Conservation (phyloP, 805 yeast species). For the Teunomyces pallodes region DNA sequence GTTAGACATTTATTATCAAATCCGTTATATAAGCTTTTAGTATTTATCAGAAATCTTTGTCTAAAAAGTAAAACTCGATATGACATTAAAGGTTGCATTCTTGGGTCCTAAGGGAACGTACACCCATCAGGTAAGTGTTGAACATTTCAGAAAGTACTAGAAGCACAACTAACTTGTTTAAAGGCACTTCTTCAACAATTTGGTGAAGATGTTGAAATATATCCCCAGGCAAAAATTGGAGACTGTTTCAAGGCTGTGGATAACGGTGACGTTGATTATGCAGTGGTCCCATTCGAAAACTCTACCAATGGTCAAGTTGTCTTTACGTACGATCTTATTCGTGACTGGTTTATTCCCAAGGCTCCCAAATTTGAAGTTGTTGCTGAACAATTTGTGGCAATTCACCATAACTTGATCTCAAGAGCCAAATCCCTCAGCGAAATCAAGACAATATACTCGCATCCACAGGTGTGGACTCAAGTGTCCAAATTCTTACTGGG, state of each 20-base stretch:
- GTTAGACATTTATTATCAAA: not conserved
- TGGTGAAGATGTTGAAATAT: conserved; percentile 28
- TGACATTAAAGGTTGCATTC: conserved; percentile 53
- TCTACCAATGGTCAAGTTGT: conserved; percentile 94
- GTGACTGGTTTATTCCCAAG: conserved; percentile 56
- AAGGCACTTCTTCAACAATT: conserved; percentile 53
- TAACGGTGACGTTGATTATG: conserved; percentile 50
- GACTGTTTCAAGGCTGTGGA: conserved; percentile 63
- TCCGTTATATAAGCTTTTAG: not conserved
- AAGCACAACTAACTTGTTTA: not conserved
- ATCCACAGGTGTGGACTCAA: conserved; percentile 99
- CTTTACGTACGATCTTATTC: conserved; percentile 74
- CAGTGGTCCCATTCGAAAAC: conserved; percentile 89
- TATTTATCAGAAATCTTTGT: not conserved
- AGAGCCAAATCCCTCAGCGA: conserved; percentile 41
- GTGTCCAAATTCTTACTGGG: conserved; percentile 54
- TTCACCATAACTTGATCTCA: conserved; percentile 72
- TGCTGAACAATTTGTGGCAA: conserved; percentile 79
- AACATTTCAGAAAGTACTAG: not conserved
- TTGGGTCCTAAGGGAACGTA: conserved; percentile 93
- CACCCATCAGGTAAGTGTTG: conserved; percentile 69
- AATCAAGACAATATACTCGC: conserved; percentile 70
- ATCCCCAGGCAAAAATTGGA: conserved; percentile 43
- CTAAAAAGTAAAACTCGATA: not conserved
- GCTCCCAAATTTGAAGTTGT: conserved; percentile 47